Conservation (phyloP, 305 asterid species). For the Fraxinus floribunda region DNA sequence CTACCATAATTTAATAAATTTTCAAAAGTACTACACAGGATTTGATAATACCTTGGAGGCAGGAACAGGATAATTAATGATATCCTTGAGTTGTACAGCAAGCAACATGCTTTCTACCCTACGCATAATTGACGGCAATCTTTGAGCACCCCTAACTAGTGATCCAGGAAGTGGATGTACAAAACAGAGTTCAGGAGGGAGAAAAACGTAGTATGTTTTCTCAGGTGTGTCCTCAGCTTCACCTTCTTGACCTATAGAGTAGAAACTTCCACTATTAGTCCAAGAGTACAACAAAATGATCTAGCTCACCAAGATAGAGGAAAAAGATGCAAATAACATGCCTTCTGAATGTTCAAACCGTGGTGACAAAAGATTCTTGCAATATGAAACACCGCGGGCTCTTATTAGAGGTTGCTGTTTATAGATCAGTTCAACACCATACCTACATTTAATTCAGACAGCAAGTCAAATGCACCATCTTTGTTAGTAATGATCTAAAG, state of each 20-base stretch:
- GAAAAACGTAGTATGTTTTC: slow-evolving; percentile 92
- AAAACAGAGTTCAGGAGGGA: slow-evolving; percentile 96
- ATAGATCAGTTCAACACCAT: slow-evolving; percentile 82
- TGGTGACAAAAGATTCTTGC: slow-evolving; percentile 97
- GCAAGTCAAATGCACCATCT: slow-evolving; percentile 40
- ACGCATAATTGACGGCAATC: slow-evolving; percentile 95
- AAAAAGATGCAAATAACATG: slow-evolving; percentile 30
- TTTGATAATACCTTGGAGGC: slow-evolving; percentile 59
- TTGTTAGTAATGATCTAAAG: slow-evolving; percentile 35
- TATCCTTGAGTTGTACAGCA: slow-evolving; percentile 86
- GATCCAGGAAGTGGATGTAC: slow-evolving; percentile 95
- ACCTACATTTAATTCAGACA: slow-evolving; percentile 51
- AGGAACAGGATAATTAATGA: slow-evolving; percentile 73
- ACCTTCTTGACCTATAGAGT: slow-evolving; percentile 55
- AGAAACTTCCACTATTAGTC: slow-evolving; percentile 29
- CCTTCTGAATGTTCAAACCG: slow-evolving; percentile 94
- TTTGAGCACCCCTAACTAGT: slow-evolving; percentile 93
- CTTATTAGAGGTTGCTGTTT: slow-evolving; percentile 84
- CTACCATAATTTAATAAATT: slow-evolving; percentile 2
- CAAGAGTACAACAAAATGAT: slow-evolving; percentile 22
- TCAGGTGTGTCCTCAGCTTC: slow-evolving; percentile 75
- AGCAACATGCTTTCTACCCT: slow-evolving; percentile 96
- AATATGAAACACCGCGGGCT: slow-evolving; percentile 97
- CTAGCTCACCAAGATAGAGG: slow-evolving; percentile 21
- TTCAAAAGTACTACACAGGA: slow-evolving; percentile 9